Base-by-base conservation (phyloP, 2,329 filamentous ascomycete species). In the Colletotrichum chlorophyti region DNA sequence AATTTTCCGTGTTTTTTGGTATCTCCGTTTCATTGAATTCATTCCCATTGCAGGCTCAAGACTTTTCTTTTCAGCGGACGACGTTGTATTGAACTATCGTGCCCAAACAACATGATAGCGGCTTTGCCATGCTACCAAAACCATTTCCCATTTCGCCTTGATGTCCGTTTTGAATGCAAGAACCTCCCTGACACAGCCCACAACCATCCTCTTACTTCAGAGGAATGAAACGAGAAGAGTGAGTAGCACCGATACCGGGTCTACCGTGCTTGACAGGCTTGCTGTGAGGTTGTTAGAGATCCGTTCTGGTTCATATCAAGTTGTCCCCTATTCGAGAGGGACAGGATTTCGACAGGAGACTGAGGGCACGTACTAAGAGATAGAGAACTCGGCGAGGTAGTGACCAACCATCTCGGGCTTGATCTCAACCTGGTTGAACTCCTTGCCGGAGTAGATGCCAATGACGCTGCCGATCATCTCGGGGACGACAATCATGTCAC, bases 361-460 rank as follows among this genome's bases (percentile, higher is more conserved):
- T 15, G 23, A 24, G 38, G 26, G 49, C 67, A 92, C 91, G 73
- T 91, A 96, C 92, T 99, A 99, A 85, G 94, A 95, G 85, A 99
- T 99, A 70, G 93, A 97, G 88, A 99, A 99, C 84, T 99, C 95
- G 76, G 86, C 95, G 69, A 99, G 87, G 87, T 97, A 97, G 87
- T 98, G 94, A 79, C 95, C 95, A 81, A 99, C 95, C 95, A 99
- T 99, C 88, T 99, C 95, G 73, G 95, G 95, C 90, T 97, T 97
- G 85, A 99, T 95, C 83, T 99, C 95, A 73, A 99, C 93, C 88
- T 97, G 94, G 90, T 99, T 99, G 91, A 99, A 99, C 83, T 98
- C 93, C 90, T 99, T 99, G 78, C 95, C 95, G 70, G 92, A 97
- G 91, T 99, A 99, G 86, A 99, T 95, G 79, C 93, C 95, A 74